phyloP scores from a whole-genome alignment of 352 stramenopile species.

The Phytophthora crassamura region DNA sequence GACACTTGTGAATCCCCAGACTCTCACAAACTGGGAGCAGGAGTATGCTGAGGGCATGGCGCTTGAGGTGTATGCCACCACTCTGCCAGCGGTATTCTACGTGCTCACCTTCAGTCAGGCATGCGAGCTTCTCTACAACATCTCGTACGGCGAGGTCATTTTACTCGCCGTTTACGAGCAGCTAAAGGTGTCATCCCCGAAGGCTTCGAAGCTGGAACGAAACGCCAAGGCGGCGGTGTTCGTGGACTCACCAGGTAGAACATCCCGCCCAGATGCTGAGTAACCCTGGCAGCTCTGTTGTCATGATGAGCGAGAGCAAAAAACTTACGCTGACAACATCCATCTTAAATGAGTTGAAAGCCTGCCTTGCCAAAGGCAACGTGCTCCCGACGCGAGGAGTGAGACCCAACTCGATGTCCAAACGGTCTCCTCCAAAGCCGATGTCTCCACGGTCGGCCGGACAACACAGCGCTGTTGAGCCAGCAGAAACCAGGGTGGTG shows the following conservation, averaged over 20 bases:
- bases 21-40: constrained; percentile 45
- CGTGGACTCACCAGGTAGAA: constrained; percentile 27
- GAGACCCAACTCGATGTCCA: constrained; percentile 1
- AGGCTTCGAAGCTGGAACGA: not conserved
- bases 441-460: not conserved
- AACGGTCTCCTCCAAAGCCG: constrained; percentile 11
- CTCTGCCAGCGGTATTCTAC: constrained; percentile 47
- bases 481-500: constrained; percentile 4
- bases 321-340: constrained; percentile 55
- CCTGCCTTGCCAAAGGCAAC: constrained; percentile 55
- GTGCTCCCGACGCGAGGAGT: constrained; percentile 35
- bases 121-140: constrained; percentile 60
- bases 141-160: constrained; percentile 66
- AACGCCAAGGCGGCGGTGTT: constrained; percentile 12
- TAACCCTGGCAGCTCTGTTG: constrained; percentile 58
- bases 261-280: constrained; percentile 42
- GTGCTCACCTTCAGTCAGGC: constrained; percentile 64
- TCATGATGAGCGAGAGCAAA: constrained; percentile 72
- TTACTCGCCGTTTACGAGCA: constrained; percentile 56
- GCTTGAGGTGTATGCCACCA: constrained; percentile 68
- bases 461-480: constrained; percentile 1
- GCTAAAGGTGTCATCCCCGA: not conserved
- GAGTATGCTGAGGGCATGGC: constrained; percentile 63
- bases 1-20: constrained; percentile 30
- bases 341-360: constrained; percentile 48